Evolutionary conservation across 148 eudicot species (phyloP).

Genomic region (Cornus florida): DNA sequence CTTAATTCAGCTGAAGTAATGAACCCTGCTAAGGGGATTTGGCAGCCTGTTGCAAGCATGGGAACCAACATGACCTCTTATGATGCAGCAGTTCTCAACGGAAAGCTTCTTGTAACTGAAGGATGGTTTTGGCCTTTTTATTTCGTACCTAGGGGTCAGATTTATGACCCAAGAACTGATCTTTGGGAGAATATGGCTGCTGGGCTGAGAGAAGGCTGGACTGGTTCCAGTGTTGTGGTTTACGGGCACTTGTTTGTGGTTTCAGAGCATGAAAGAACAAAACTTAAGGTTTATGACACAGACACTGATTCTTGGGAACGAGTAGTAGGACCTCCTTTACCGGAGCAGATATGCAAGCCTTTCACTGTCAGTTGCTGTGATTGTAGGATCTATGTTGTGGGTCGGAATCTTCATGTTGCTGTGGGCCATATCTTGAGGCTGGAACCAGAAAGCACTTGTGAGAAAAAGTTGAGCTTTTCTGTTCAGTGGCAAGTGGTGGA

Average conservation of each 20-base stretch:
- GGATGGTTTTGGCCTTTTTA: conserved; percentile 99
- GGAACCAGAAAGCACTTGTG: conserved; percentile 10
- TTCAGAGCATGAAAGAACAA: conserved; percentile 89
- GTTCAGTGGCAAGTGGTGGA: conserved; percentile 74
- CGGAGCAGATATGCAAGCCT: conserved; percentile 93
- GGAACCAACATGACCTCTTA: conserved; percentile 79
- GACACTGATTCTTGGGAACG: conserved; percentile 73
- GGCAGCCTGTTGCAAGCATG: conserved; percentile 73
- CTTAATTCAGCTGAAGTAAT: conserved; percentile 87
- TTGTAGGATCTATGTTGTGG: conserved; percentile 68
- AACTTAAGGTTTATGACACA: conserved; percentile 77
- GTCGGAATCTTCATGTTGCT: conserved; percentile 81
- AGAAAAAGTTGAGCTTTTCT: conserved; percentile 46
- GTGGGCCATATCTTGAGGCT: conserved; percentile 57
- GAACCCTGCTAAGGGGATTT: conserved; percentile 59
- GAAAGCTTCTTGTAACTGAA: conserved; percentile 88
- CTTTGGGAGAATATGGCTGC: conserved; percentile 80
- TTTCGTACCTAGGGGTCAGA: conserved; percentile 83
- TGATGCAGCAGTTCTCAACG: conserved; percentile 81
- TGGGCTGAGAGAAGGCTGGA: conserved; percentile 95
- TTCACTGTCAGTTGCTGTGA: conserved; percentile 66
- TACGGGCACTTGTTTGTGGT: conserved; percentile 79
- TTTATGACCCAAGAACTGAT: conserved; percentile 74
- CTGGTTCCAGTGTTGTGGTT: conserved; percentile 88
- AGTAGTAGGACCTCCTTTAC: conserved; percentile 75